phyloP scores from a whole-genome alignment of 1,284 basidiomycete genomes.

The Boletus chippewaensis region DNA sequence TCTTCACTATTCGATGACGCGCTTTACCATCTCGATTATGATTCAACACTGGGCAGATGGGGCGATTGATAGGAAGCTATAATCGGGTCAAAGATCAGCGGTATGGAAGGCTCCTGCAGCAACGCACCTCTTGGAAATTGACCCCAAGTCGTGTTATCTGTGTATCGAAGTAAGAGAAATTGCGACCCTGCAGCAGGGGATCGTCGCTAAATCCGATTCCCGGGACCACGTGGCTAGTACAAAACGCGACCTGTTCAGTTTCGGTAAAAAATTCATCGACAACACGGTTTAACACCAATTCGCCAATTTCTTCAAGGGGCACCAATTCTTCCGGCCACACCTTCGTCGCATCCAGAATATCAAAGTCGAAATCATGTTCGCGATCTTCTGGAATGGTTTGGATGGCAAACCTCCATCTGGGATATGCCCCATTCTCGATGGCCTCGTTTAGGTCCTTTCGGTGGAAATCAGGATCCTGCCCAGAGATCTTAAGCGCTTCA shows the following conservation, averaged over 20 bases:
- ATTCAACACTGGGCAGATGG: constrained; percentile 74
- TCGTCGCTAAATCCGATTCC: constrained; percentile 80
- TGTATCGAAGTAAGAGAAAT: constrained; percentile 82
- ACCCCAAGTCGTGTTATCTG: constrained; percentile 70
- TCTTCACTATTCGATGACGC: constrained; percentile 54
- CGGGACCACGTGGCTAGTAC: constrained; percentile 74
- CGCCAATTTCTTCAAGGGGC: constrained; percentile 70
- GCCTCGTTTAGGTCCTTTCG: constrained; percentile 75
- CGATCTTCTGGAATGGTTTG: constrained; percentile 63
- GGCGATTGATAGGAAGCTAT: constrained; percentile 74
- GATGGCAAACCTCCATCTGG: constrained; percentile 73
- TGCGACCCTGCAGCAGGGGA: constrained; percentile 76
- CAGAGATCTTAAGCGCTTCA: constrained; percentile 75
- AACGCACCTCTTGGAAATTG: constrained; percentile 58
- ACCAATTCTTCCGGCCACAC: constrained; percentile 75
- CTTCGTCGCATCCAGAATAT: constrained; percentile 82
- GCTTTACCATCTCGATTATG: constrained; percentile 62
- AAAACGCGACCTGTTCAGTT: constrained; percentile 79
- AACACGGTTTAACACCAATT: constrained; percentile 60
- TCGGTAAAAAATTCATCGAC: constrained; percentile 79
- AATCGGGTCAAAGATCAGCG: constrained; percentile 19
- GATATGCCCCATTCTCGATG: constrained; percentile 58
- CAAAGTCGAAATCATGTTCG: constrained; percentile 75
- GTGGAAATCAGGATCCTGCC: constrained; percentile 80
- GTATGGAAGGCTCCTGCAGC: neutral